Conservation (phyloP, 805 yeast genomes). For the Cephaloascus albidus region DNA sequence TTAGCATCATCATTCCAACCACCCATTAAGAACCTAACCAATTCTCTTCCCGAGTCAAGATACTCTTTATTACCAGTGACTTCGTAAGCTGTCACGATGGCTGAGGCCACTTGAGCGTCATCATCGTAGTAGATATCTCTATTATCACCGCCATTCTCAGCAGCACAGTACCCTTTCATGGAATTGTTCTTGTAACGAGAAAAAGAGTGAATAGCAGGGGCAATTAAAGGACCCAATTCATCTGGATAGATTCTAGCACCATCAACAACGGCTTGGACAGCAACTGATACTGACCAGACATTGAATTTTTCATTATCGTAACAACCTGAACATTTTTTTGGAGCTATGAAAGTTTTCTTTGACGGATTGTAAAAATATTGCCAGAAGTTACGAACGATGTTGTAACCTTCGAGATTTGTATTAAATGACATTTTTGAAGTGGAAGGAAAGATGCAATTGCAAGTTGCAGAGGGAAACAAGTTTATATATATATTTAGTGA, state of each 20-base stretch:
- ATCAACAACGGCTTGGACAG: conserved; percentile 58
- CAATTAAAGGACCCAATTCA: conserved; percentile 43
- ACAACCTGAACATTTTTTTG: conserved; percentile 22
- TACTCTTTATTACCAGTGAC: conserved; percentile 48
- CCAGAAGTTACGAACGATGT: conserved; percentile 32
- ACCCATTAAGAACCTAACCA: conserved; percentile 53
- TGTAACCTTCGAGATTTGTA: conserved; percentile 25
- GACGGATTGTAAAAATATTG: conserved; percentile 26
- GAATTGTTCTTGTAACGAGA: conserved; percentile 41
- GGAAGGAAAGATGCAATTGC: neutral
- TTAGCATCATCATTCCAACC: conserved; percentile 45
- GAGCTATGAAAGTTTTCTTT: conserved; percentile 28
- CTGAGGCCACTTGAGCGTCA: conserved; percentile 66
- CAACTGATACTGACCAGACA: conserved; percentile 64
- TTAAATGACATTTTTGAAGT: conserved; percentile 10
- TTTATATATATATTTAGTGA: neutral
- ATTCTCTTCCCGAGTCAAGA: conserved; percentile 47
- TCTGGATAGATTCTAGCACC: conserved; percentile 47
- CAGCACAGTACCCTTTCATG: conserved; percentile 54
- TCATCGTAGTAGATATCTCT: conserved; percentile 65
- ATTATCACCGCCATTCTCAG: conserved; percentile 49
- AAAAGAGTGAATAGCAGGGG: conserved; percentile 39
- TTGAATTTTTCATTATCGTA: conserved; percentile 44
- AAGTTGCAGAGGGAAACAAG: neutral
- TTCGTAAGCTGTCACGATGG: conserved; percentile 56